A percentile compares a stretch with the other conserved stretches of the same genome.
Evolutionary conservation across 257 asterid species (phyloP).

Genomic region (Voacanga thouarsii): DNA sequence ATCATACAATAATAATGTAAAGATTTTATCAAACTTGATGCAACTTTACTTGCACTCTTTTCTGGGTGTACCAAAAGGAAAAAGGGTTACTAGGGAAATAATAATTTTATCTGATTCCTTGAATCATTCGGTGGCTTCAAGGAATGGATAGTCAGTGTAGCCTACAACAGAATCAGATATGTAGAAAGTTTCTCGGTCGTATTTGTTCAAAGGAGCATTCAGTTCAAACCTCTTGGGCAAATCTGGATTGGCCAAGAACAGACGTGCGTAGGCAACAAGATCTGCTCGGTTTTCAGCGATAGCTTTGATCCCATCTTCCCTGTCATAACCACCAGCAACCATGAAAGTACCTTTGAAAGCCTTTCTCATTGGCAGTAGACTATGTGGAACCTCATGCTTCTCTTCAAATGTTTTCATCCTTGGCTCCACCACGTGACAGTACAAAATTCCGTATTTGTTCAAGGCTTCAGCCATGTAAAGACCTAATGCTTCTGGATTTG

Average conservation of each 20-base stretch:
- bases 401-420: conserved; percentile 13
- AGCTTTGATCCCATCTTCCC: conserved; percentile 25
- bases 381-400: background rate
- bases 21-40: no score
- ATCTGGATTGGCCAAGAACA: conserved; percentile 33
- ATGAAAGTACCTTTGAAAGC: conserved; percentile 29
- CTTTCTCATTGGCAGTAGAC: conserved; percentile 27
- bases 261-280: conserved; percentile 21
- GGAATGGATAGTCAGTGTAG: conserved; percentile 30
- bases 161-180: conserved; percentile 26
- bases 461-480: conserved; percentile 22
- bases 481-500: conserved; percentile 28
- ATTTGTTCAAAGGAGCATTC: conserved; percentile 25
- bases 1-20: no score
- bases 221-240: conserved; percentile 27
- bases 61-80: background rate
- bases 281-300: conserved; percentile 18
- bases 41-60: background rate
- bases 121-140: conserved; percentile 9
- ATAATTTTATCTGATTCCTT: background rate
- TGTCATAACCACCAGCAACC: conserved; percentile 21
- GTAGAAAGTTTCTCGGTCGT: conserved; percentile 17
- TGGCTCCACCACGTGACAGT: conserved; percentile 30
- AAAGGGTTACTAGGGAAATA: background rate
- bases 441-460: conserved; percentile 16